A percentile compares a stretch with the other conserved stretches of the same genome.
Evolutionary conservation across 169 alveolate species (phyloP).

Genomic region (Plasmodium coatneyi): DNA sequence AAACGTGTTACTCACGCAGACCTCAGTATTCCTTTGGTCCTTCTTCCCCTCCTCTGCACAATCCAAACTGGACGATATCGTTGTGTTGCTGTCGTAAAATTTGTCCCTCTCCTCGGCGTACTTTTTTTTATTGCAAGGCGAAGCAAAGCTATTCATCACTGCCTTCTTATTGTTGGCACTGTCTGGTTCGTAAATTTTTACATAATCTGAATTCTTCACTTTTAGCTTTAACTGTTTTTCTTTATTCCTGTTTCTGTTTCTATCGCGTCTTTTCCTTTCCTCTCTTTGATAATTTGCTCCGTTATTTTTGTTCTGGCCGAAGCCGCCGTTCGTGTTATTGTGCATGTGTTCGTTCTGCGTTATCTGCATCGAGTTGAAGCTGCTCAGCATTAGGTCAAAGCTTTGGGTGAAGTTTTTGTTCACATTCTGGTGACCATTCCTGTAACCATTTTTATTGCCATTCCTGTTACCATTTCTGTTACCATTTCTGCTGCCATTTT

Average conservation of each 20-base stretch:
- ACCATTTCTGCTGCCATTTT: neutral
- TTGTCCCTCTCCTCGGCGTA: neutral
- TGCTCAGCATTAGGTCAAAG: slow-evolving; percentile 30
- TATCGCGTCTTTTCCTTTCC: slow-evolving; percentile 43
- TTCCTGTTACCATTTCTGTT: neutral
- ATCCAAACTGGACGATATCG: slow-evolving; percentile 49
- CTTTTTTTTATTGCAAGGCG: slow-evolving; percentile 9
- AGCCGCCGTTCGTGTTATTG: neutral
- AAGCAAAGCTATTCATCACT: neutral
- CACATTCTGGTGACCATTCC: neutral
- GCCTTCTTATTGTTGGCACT: neutral
- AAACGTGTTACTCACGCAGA: slow-evolving; percentile 14
- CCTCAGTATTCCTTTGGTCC: slow-evolving; percentile 14
- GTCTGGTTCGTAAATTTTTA: neutral
- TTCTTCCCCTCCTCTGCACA: slow-evolving; percentile 29
- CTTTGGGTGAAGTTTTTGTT: slow-evolving; percentile 21
- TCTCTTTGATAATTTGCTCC: slow-evolving; percentile 10
- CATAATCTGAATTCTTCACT: slow-evolving; percentile 13
- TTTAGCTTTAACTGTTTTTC: slow-evolving; percentile 26
- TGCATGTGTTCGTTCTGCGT: slow-evolving; percentile 9
- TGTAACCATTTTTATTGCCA: neutral
- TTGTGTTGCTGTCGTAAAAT: slow-evolving; percentile 53
- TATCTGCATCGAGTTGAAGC: slow-evolving; percentile 43
- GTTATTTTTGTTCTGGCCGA: neutral
- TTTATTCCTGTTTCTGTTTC: slow-evolving; percentile 39